Evolutionary conservation across 73 alveolate genomes (phyloP), one percentile per base, ranked within the genome.

Genomic region (Paramecium pentaurelia): DNA sequence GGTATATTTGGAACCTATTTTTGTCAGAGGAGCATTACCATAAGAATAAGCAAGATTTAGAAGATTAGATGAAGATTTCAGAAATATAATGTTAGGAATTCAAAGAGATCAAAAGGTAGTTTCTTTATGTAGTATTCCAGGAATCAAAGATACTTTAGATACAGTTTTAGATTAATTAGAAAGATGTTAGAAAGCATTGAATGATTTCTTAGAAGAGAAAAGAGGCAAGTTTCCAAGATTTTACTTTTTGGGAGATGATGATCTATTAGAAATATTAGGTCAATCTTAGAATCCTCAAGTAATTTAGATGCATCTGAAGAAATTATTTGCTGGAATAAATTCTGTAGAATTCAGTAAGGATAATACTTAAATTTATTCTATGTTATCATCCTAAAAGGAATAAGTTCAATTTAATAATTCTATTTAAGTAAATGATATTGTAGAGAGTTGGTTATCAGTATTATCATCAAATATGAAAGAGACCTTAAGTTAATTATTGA

Each of bases 201-300:
- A 99, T 97, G 99, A 99, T 58, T 98, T 93, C 93, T 95, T 99
- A 49, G 99, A 99, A 92, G 99, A 99, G 88, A 99, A 99, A 96
- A 96, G 99, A 93, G 95, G 98, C 28, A 98, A 97, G 88, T 99
- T 99, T 95, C 99, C 99, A 2, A 97, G 99, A 86, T 96, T 99
- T 96, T 99, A 99, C 88, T 99, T 99, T 95, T 98, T 99, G 86
- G 99, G 99, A 54, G 99, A 99, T 95, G 99, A 99, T 93, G 99
- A 99, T 94, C 92, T 99, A 77, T 96, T 99, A 28, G 99, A 99
- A 95, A 98, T 99, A 95, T 96, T 99, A 44, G 99, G 99, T 44
- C 97, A 98, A 88, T 97, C 99, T 64, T 95, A 98, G 92, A 99
- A 99, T 93, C 99, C 99, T 12, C 97, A 90, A 58, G 99, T 99